phyloP scores from a whole-genome alignment of 441 rosid genomes.

The Arabidopsis hybrid region DNA sequence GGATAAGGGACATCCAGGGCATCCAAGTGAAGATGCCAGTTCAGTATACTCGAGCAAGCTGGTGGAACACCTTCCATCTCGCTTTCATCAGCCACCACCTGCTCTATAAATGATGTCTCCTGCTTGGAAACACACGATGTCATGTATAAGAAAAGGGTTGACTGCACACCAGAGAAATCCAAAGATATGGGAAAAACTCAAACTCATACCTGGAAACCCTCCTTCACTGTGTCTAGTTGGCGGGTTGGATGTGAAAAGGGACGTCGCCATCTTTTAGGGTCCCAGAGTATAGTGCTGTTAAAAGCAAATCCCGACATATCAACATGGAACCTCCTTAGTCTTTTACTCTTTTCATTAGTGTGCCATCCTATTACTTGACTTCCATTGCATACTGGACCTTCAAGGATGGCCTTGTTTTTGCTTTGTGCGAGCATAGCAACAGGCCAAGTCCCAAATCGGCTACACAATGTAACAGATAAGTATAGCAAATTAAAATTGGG shows the following conservation, averaged over 20 bases:
- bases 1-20: conserved; percentile 68
- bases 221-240: conserved; percentile 84
- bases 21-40: conserved; percentile 96
- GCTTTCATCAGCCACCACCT: conserved; percentile 90
- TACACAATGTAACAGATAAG: conserved; percentile 42
- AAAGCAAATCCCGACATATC: conserved; percentile 99
- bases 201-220: conserved; percentile 86
- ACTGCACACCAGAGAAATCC: background rate
- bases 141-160: background rate
- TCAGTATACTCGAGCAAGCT: conserved; percentile 79
- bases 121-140: conserved; percentile 29
- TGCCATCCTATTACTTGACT: conserved; percentile 93
- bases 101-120: conserved; percentile 97
- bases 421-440: conserved; percentile 97
- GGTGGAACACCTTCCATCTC: conserved; percentile 84
- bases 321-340: conserved; percentile 87
- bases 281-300: conserved; percentile 95
- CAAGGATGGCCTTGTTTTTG: conserved; percentile 92
- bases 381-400: conserved; percentile 93
- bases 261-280: conserved; percentile 80
- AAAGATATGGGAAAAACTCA: conserved; percentile 6
- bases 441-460: conserved; percentile 98
- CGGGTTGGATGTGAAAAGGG: conserved; percentile 59
- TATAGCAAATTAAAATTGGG: conserved; percentile 5
- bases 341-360: conserved; percentile 93